phyloP scores from a whole-genome alignment of 2,329 filamentous ascomycete genomes.

The Calonectria pauciramosa region DNA sequence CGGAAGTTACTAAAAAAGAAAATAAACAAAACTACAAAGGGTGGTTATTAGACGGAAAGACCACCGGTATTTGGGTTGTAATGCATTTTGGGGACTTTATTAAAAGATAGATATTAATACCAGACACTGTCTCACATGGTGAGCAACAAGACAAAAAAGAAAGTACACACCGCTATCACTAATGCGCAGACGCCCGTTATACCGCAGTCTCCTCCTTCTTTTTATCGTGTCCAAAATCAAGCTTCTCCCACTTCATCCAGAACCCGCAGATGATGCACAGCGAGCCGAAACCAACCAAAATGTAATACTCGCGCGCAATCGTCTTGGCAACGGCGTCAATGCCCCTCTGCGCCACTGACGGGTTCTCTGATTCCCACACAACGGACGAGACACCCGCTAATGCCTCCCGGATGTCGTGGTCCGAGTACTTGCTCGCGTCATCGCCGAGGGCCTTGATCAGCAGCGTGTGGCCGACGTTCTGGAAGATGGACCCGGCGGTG shows the following conservation, averaged over 20 bases:
- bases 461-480: conserved; percentile 27
- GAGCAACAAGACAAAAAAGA: neutral
- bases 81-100: neutral
- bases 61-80: neutral
- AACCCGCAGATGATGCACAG: conserved; percentile 23
- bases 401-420: conserved; percentile 27
- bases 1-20: neutral
- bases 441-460: conserved; percentile 22
- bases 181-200: neutral
- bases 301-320: conserved; percentile 24
- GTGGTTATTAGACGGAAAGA: neutral
- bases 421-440: conserved; percentile 10
- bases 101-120: neutral
- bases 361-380: conserved; percentile 19
- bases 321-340: conserved; percentile 25
- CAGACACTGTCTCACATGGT: neutral
- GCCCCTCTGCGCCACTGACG: conserved; percentile 2
- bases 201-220: conserved; percentile 4
- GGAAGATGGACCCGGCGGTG: conserved; percentile 20
- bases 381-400: conserved; percentile 26
- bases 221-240: conserved; percentile 20
- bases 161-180: neutral
- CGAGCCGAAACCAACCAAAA: conserved; percentile 16
- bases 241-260: conserved; percentile 27
- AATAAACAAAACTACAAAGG: neutral